Conservation (phyloP, 106 monocot species). For the Xerophyta viscosa region DNA sequence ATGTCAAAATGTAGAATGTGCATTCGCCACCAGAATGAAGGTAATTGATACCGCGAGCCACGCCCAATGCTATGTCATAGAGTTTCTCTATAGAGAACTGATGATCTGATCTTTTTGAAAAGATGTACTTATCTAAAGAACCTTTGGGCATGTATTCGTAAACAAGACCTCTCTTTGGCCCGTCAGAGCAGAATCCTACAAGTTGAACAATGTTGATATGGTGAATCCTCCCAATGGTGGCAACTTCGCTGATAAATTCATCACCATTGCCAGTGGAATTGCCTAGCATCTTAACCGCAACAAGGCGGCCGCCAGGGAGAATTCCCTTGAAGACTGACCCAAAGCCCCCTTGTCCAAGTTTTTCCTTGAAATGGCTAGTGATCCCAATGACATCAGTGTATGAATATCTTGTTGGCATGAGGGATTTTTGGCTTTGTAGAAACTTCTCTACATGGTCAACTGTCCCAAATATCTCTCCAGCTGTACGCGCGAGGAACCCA, state of each 20-base stretch:
- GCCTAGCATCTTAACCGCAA: conserved; percentile 35
- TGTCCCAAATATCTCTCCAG: conserved; percentile 3
- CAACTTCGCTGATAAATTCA: conserved; percentile 49
- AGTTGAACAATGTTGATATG: conserved; percentile 38
- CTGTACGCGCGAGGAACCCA: conserved; percentile 24
- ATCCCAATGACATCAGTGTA: conserved; percentile 30
- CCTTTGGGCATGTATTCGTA: conserved; percentile 47
- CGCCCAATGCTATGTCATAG: conserved; percentile 24
- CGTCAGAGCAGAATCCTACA: conserved; percentile 44
- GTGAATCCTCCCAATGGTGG: conserved; percentile 47
- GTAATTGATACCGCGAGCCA: conserved; percentile 40
- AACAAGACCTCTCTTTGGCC: conserved; percentile 24
- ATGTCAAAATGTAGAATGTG: conserved; percentile 50
- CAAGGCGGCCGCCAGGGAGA: conserved; percentile 12
- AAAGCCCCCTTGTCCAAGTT: conserved; percentile 48
- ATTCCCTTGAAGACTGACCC: conserved; percentile 31
- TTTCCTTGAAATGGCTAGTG: conserved; percentile 35
- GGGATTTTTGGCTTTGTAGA: conserved; percentile 20
- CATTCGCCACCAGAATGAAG: conserved; percentile 38
- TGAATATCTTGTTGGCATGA: conserved; percentile 26
- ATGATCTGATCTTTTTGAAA: conserved; percentile 1
- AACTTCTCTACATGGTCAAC: conserved; percentile 40
- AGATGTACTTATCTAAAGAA: conserved; percentile 30
- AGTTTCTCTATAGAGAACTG: neutral
- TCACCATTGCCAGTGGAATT: conserved; percentile 25